Evolutionary conservation across 352 stramenopile genomes (phyloP).

Genomic region (Phytopythium boreale): DNA sequence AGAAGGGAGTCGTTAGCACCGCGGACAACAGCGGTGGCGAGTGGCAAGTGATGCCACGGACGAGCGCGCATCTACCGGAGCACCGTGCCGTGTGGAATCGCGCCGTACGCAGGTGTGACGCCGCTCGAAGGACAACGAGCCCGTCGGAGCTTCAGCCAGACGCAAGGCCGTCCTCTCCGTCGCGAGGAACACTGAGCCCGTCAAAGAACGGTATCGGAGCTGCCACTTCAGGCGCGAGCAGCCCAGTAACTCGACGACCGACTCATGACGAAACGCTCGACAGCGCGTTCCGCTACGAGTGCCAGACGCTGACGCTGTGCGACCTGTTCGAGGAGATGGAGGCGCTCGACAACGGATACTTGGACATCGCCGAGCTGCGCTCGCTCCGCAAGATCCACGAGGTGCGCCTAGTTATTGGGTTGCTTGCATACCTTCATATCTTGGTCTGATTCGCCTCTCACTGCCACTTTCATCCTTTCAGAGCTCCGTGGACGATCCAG

Average conservation of each 20-base stretch:
- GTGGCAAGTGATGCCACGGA: slow-evolving; percentile 20
- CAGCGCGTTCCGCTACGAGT: slow-evolving; percentile 28
- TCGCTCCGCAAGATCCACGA: slow-evolving; percentile 40
- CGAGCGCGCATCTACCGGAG: slow-evolving; percentile 21
- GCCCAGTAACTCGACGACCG: not conserved
- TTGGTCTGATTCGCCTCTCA: not conserved
- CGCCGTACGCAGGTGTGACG: slow-evolving; percentile 51
- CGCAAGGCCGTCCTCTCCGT: not conserved
- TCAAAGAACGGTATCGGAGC: not conserved
- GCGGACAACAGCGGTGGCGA: slow-evolving; percentile 2
- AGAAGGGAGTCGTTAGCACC: not conserved
- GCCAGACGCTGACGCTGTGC: slow-evolving; percentile 38
- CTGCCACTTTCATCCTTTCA: not conserved
- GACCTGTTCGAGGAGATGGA: slow-evolving; percentile 77
- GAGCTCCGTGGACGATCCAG: not conserved
- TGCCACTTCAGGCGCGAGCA: not conserved
- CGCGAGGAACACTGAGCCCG: not conserved
- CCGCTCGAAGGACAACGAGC: slow-evolving; percentile 11
- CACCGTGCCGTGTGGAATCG: slow-evolving; percentile 65
- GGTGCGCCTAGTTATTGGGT: not conserved
- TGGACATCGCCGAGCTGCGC: slow-evolving; percentile 67
- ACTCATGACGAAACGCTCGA: not conserved
- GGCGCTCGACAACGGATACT: slow-evolving; percentile 46
- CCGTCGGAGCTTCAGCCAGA: not conserved
- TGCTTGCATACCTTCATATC: not conserved